Evolutionary conservation across 2,329 filamentous ascomycete genomes (phyloP), one percentile per base, ranked within the genome.

Genomic region (Colletotrichum scovillei): DNA sequence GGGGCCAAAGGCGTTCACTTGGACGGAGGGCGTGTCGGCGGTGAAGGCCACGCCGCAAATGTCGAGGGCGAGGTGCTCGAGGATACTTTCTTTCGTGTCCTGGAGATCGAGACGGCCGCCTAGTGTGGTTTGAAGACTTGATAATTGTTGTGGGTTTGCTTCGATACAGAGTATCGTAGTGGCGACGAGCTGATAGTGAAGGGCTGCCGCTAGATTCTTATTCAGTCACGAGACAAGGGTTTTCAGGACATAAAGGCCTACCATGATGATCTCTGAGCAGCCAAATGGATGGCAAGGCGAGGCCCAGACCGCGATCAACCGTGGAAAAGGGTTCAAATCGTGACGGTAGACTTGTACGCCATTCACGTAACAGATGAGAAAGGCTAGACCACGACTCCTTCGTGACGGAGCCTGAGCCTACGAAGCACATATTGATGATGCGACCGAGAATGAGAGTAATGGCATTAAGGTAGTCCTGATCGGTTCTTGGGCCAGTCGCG

Each of bases 1-100:
- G 16, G 86, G 86, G 0, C 86, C 86, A 75, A 88, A 88, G 3
- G 84, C 80, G 71, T 88, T 88, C 4, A 88, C 84, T 5, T 86
- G 77, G 2, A 87, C 85, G 0, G 85, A 76, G 0, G 83, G 78
- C 5, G 79, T 83, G 6, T 82, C 82, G n/a, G 83, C 79, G 0
- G 85, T 85, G 59, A 87, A 85, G 0, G 86, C 83, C 14, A 86
- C 79, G 1, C 85, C 85, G 66, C 84, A 87, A 2, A 87, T 79
- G 2, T 84, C 79, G 0, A 81, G 75, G 0, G 84, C 84, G 16
- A 81, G 78, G 0, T 69, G 63, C 12, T 84, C 81, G 1, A 85
- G 76, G 1, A 84, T 66, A 1, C 80, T 76, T 6, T 76, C 75
- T 63, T 76, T 26, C 30, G 49, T 42, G 6, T 1, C 14, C 4